Evolutionary conservation across 1,284 basidiomycete species (phyloP), one percentile per base, ranked within the genome.

Genomic region (Leccinum pachyderme): DNA sequence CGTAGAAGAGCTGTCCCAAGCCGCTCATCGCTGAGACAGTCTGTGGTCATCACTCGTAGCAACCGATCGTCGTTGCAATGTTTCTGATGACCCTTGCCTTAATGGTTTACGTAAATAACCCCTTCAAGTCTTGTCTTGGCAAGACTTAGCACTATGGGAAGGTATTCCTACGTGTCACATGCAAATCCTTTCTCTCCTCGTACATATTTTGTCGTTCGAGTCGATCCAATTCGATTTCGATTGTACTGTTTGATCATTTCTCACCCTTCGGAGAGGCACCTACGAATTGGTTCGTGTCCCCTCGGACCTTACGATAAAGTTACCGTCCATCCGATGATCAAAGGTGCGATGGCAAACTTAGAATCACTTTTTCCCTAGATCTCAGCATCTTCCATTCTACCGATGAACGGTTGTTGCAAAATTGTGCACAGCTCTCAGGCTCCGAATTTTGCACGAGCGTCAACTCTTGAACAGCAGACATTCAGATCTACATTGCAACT

Each of bases 1-100:
- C 12, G 50, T 72, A 12, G 66, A 72, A 52, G 61, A 70, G 28
- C 18, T 71, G 35, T 64, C 64, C 18, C 69, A 72, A 52, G 63
- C 67, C 11, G 63, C 65, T 8, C 57, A 61, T 58, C 67, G 65
- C 35, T 68, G 56, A 70, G 39, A 47, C 18, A 50, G 41, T 57
- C 1, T 18, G 18, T 55, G 41, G 50, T 25, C 52, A 31, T 39
- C n/a, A 39, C 18, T 39, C 18, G 11, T 39, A 25, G 50, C 31
- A 28, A 37, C 33, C 46, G 5, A 35, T 52, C 54, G 52, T 52
- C 53, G 52, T 33, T 22, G 7, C 44, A 44, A 45, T 49, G 43
- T 44, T 48, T 49, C 35, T 7, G n/a, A 39, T 32, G 27, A 22
- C 27, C 35, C 44, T 24, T 5, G n/a, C 15, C 31, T 25, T n/a